Conservation (phyloP, 768 basidiomycete species). For the Lentinula aciculospora region DNA sequence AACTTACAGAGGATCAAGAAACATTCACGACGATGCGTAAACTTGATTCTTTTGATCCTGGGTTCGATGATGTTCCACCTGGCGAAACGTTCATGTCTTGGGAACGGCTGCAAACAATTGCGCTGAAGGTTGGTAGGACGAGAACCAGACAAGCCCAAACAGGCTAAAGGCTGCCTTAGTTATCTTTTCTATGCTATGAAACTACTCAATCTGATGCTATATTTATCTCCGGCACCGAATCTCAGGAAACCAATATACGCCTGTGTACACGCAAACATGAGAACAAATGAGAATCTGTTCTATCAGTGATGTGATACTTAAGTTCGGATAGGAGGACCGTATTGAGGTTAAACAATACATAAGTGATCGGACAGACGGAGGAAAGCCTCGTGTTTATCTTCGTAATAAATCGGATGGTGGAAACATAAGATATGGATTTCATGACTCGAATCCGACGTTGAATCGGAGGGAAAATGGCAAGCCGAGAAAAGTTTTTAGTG, state of each 20-base stretch:
- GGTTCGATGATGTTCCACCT: background rate
- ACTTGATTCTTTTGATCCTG: background rate
- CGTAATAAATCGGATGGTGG: background rate
- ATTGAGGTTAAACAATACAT: background rate
- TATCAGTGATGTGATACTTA: background rate
- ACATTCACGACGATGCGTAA: background rate
- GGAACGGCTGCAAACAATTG: background rate
- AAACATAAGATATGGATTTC: background rate
- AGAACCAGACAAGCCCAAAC: background rate
- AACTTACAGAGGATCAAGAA: too few species aligned
- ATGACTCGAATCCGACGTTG: background rate
- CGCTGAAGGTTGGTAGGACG: background rate
- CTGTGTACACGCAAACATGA: background rate
- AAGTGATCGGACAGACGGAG: background rate
- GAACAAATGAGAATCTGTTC: background rate
- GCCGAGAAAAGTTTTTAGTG: background rate
- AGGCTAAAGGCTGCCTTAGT: background rate
- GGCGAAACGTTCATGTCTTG: slow-evolving; percentile 1
- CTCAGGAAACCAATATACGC: background rate
- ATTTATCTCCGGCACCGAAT: background rate
- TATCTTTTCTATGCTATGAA: background rate
- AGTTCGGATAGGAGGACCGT: background rate
- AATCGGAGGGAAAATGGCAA: background rate
- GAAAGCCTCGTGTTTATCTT: background rate
- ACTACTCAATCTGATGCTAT: background rate